Conservation (phyloP, 2,329 filamentous ascomycete genomes). For the Neofusicoccum kwambonambiense region DNA sequence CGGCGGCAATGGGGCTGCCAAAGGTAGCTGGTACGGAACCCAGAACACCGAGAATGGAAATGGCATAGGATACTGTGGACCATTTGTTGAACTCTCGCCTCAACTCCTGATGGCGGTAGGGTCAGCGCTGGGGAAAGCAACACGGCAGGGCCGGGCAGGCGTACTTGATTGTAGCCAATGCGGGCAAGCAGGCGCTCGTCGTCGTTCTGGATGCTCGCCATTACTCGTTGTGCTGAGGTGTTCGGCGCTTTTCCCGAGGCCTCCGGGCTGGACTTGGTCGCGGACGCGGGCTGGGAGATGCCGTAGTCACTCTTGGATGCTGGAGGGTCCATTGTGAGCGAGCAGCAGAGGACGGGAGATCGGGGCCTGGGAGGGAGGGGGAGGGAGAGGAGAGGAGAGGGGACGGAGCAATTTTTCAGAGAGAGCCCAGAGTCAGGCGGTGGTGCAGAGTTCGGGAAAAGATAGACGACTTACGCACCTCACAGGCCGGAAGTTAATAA, state of each 20-base stretch:
- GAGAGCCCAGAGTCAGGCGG: background rate
- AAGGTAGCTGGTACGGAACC: conserved; percentile 66
- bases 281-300: background rate
- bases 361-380: background rate
- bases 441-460: background rate
- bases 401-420: background rate
- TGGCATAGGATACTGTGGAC: conserved; percentile 66
- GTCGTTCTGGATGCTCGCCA: conserved; percentile 56
- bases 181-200: conserved; percentile 60
- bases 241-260: background rate
- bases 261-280: background rate
- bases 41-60: conserved; percentile 63
- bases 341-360: background rate
- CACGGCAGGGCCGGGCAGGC: conserved; percentile 14
- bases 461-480: background rate
- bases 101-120: conserved; percentile 49
- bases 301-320: background rate
- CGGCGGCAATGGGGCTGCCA: conserved; percentile 56
- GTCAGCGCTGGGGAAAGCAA: conserved; percentile 22
- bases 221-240: conserved; percentile 21
- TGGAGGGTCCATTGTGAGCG: background rate
- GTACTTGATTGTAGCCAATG: conserved; percentile 63
- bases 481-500: conserved; percentile 1
- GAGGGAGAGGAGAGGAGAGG: background rate
- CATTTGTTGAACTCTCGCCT: conserved; percentile 64